Evolutionary conservation across 371 early-diverging fungal genomes (phyloP).

Genomic region (Mucor ambiguus): DNA sequence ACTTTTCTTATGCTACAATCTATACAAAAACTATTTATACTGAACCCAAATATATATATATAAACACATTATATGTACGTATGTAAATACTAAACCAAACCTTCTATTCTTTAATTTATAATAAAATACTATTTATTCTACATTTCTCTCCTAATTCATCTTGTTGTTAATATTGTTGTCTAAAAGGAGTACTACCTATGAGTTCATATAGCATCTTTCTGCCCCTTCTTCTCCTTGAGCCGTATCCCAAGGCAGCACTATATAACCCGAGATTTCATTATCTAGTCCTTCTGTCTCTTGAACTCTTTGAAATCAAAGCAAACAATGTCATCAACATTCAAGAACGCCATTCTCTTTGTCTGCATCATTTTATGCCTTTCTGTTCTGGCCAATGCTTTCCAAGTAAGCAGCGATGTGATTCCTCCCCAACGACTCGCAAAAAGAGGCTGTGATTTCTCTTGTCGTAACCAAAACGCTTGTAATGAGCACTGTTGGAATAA

Average conservation of each 20-base stretch:
- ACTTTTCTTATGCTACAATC: neutral
- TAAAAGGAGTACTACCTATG: neutral
- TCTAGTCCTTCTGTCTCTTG: neutral
- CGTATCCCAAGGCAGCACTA: neutral
- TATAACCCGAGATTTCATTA: constrained; percentile 1
- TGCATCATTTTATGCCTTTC: neutral
- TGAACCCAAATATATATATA: neutral
- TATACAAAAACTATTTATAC: neutral
- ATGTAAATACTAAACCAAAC: constrained; percentile 2
- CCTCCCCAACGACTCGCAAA: constrained; percentile 16
- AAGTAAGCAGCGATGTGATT: neutral
- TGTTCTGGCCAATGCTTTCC: neutral
- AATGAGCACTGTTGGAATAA: neutral
- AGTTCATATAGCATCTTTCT: neutral
- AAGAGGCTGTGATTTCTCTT: constrained; percentile 16
- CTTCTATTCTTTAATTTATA: neutral
- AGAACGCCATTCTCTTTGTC: neutral
- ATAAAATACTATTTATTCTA: neutral
- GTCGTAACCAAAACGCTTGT: constrained; percentile 10
- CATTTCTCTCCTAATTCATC: constrained; percentile 1
- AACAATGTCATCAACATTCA: neutral
- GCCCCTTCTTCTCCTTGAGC: neutral
- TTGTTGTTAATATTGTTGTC: neutral
- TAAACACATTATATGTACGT: no score
- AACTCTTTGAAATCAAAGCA: neutral